Evolutionary conservation across 352 stramenopile genomes (phyloP), one percentile per base, ranked within the genome.

Genomic region (Phytophthora litchii): DNA sequence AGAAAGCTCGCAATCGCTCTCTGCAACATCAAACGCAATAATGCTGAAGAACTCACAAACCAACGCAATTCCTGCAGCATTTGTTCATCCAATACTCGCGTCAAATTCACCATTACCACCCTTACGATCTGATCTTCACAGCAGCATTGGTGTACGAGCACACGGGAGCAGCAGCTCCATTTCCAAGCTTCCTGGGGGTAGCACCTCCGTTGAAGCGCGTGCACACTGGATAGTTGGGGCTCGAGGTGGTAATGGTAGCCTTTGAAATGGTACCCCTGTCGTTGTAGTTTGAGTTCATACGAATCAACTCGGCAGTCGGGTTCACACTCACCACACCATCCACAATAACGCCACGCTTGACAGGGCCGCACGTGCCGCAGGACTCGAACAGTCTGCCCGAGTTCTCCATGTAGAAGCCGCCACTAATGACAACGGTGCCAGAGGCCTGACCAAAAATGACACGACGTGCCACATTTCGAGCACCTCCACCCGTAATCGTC

Each of bases 251-350:
- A 36, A 86, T 73, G 34, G 62, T 80, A 12, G 72, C 62, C 44
- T 73, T 83, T 13, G 67, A 70, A 34, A 88, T 77, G 0, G 61
- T 74, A 14, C 75, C 80, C 46, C 73, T 54, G 55, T 90, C 80
- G 32, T 87, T 83, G 71, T 90, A 90, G 60, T 90, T 90, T 25
- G 74, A 61, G 46, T 90, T 90, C 59, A 90, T 68, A 21, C 78
- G 74, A 44, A 90, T 80, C 13, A 90, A 70, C 35, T 83, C 74
- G 0, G 71, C 62, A 1, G 66, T 77, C 25, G 80, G 80, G 48
- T 84, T 79, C n/a, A 81, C 55, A n/a, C 60, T 73, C 14, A 78
- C 66, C 12, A 88, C 64, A 25, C 74, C 74, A 25, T 83, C 69
- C 40, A 90, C 52, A 19, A 74, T 67, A 35, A 88, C 46, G 14